These are phyloP conservation scores for Populus euphratica DNA, from an alignment of 345 rosid species.

Conservation along the genomic window DNA sequence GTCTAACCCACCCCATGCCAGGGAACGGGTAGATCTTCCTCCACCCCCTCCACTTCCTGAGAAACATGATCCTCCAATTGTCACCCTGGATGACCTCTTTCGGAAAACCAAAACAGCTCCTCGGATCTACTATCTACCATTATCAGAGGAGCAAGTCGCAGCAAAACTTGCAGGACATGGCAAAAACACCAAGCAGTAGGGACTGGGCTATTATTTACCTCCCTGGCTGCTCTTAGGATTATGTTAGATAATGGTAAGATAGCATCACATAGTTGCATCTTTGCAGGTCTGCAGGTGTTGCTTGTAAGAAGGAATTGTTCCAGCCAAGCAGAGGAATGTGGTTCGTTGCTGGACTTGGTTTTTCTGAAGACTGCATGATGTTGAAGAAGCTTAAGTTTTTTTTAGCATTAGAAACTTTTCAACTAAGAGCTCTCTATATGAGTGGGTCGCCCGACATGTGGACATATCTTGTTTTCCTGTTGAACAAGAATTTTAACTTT, in stretches of 20 bases:
- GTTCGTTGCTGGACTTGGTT: conserved; percentile 24
- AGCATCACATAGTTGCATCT: conserved; percentile 37
- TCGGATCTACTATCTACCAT: conserved; percentile 88
- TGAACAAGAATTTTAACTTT: conserved; percentile 12
- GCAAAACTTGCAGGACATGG: conserved; percentile 56
- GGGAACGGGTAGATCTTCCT: conserved; percentile 55
- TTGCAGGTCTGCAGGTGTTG: conserved; percentile 51
- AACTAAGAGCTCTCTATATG: conserved; percentile 19
- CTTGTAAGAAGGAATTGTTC: conserved; percentile 25
- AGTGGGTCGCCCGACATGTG: conserved; percentile 15
- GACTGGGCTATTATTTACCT: conserved; percentile 23
- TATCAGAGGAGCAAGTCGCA: conserved; percentile 85
- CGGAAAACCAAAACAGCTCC: conserved; percentile 91
- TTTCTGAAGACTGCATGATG: conserved; percentile 25
- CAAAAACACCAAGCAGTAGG: conserved; percentile 40
- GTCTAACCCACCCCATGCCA: conserved; percentile 39
- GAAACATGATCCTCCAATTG: conserved; percentile 77
- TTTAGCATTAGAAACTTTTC: conserved; percentile 27
- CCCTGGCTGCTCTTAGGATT: conserved; percentile 23
- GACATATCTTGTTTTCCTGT: conserved; percentile 19
- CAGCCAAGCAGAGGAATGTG: conserved; percentile 25
- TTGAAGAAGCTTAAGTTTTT: conserved; percentile 17
- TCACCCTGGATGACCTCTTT: conserved; percentile 91
- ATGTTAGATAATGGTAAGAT: conserved; percentile 36
- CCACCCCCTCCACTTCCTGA: conserved; percentile 64